Base-by-base conservation (phyloP, 2,329 filamentous ascomycete genomes). In the Parafenestella ontariensis region DNA sequence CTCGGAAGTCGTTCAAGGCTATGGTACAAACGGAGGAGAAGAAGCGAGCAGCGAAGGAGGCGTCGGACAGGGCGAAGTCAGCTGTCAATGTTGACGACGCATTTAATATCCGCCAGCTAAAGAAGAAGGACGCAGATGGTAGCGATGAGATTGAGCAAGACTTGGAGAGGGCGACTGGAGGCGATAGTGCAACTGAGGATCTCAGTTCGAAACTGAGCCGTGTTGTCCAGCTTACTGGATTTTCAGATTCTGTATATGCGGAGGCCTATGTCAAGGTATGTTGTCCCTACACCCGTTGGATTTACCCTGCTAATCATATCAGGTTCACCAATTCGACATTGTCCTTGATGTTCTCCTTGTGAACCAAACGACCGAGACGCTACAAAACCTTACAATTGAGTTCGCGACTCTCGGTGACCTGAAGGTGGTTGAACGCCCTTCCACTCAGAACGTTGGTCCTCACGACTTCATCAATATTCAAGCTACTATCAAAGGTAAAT, bases 381-480 rank as follows among this genome's bases (percentile, higher is more conserved):
- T 99, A 21, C 95, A 98, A 76, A 99, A 99, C 70, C 83, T 99
- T 28, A 96, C 92, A 0, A 94, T 99, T 20, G 95, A 99, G 76
- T 99, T 99, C 72, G 95, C 95, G n/a, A 99, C 95, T 0, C 84
- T 99, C 0, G 95, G 95, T 58, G 95, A 99, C 74, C 85, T 99
- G 58, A 99, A 99, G 81, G 95, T 99, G 29, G 94, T 99, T 21
- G 95, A 99, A 79, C 87, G 93, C 59, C 95, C 95, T 37, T 96
- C 92, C 2, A 98, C 95, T 5, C 95, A 98, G 77, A 99, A 97
- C 72, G 85, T 99, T 11, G 92, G 89, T 1, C 92, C 92, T 1
- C 92, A 97, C 73, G 95, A 97, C 77, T 99, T 99, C 83, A 87
- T 96, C 80, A 98, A 98, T 72, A 92, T 99, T 28, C 95, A 99